phyloP scores from a whole-genome alignment of 2,329 filamentous ascomycete genomes.

The Thelonectria rubi region DNA sequence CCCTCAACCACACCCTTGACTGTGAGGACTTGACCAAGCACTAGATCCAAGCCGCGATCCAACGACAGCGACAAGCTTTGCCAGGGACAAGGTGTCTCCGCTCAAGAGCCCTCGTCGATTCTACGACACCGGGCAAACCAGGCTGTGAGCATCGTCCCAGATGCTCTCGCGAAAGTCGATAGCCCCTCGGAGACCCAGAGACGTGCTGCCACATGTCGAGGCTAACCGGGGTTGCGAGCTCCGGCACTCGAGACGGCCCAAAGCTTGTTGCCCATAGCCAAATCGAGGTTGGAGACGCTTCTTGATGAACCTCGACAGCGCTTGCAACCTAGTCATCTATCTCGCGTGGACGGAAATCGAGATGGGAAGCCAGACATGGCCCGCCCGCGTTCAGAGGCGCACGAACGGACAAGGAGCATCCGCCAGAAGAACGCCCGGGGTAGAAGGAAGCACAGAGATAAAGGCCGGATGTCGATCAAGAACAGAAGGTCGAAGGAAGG shows the following conservation, averaged over 20 bases:
- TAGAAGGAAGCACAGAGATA: background rate
- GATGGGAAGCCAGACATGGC: background rate
- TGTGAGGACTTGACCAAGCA: background rate
- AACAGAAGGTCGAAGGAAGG: constrained; percentile 2
- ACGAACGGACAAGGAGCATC: constrained; percentile 2
- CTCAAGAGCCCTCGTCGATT: background rate
- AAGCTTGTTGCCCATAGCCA: constrained; percentile 21
- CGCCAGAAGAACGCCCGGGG: background rate
- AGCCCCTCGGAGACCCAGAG: constrained; percentile 2
- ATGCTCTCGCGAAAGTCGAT: constrained; percentile 8
- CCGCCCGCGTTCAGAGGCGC: background rate
- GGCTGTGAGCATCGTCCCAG: background rate
- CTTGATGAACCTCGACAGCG: constrained; percentile 1
- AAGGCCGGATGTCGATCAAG: constrained; percentile 1
- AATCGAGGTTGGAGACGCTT: background rate
- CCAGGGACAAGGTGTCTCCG: constrained; percentile 1
- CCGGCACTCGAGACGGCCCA: constrained; percentile 9
- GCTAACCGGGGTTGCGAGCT: constrained; percentile 2
- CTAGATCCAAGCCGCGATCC: background rate
- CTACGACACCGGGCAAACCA: background rate
- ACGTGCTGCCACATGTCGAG: constrained; percentile 6
- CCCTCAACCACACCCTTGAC: background rate
- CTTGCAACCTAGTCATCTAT: constrained; percentile 1
- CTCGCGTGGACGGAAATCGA: constrained; percentile 11
- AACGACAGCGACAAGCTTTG: constrained; percentile 9